These are phyloP conservation scores for Saturnispora halmiae DNA, from an alignment of 805 yeast species.

Conservation along the genomic window DNA sequence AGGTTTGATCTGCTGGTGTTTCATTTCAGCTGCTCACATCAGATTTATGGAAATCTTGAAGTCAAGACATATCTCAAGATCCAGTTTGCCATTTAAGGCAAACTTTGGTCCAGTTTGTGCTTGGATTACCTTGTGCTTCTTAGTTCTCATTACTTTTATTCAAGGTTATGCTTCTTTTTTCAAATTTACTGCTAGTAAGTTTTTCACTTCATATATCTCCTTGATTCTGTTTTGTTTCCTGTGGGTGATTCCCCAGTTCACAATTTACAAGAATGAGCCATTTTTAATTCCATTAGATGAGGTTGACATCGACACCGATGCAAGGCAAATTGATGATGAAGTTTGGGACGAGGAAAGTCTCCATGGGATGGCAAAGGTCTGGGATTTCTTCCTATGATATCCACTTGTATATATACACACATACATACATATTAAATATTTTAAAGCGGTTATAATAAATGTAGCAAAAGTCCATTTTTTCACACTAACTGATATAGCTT, in stretches of 20 bases:
- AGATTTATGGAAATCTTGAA: conserved; percentile 41
- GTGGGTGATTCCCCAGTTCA: conserved; percentile 44
- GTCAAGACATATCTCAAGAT: conserved; percentile 56
- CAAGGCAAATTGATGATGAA: conserved; percentile 30
- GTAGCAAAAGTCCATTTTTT: background rate
- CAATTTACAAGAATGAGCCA: conserved; percentile 40
- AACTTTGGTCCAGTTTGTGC: conserved; percentile 59
- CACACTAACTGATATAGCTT: background rate
- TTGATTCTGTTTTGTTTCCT: conserved; percentile 47
- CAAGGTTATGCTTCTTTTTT: conserved; percentile 68
- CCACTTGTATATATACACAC: background rate
- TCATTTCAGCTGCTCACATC: conserved; percentile 46
- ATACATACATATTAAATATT: too few species aligned
- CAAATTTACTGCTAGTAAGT: conserved; percentile 41
- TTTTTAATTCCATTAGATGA: conserved; percentile 43
- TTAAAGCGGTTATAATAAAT: too few species aligned
- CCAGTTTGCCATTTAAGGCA: conserved; percentile 68
- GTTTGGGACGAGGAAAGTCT: conserved; percentile 46
- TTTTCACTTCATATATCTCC: conserved; percentile 67
- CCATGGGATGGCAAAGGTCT: conserved; percentile 13
- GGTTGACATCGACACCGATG: conserved; percentile 36
- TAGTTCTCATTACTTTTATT: conserved; percentile 49
- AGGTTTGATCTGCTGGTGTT: conserved; percentile 53
- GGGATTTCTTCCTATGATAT: conserved; percentile 11
- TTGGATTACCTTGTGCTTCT: conserved; percentile 48